These are phyloP conservation scores for Botrytis squamosa DNA, from an alignment of 2,329 filamentous ascomycete genomes.

Conservation along the genomic window DNA sequence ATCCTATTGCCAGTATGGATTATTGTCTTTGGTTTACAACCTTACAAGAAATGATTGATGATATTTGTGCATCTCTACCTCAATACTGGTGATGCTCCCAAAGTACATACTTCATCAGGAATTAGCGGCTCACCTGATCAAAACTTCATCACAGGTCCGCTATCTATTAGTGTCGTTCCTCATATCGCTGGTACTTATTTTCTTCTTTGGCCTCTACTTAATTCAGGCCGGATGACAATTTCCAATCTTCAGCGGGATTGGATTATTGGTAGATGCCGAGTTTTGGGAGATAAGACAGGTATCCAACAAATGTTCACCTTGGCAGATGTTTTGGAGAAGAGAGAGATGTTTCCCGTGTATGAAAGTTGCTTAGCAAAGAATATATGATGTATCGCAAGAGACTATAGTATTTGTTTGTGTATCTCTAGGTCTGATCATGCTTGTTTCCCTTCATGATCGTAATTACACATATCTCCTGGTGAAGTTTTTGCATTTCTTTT, in stretches of 20 bases:
- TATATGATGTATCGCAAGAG: background rate
- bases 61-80: background rate
- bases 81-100: background rate
- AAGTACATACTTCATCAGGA: background rate
- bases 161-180: background rate
- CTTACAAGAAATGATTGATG: background rate
- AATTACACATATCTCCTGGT: background rate
- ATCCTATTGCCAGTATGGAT: background rate
- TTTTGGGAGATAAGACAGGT: background rate
- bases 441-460: background rate
- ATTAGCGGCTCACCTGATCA: background rate
- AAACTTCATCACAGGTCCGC: background rate
- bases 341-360: no score
- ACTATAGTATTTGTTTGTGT: background rate
- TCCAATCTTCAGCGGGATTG: background rate
- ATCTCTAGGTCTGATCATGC: background rate
- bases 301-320: background rate
- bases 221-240: background rate
- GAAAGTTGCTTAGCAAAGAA: background rate
- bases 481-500: fast-evolving
- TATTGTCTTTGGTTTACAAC: background rate
- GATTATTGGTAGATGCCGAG: background rate
- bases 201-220: background rate
- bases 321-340: no score
- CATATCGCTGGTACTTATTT: background rate